Percentiles rank a stretch among this genome's conserved stretches.
phyloP scores from a whole-genome alignment of 352 stramenopile genomes.

The Pythium aquatile region DNA sequence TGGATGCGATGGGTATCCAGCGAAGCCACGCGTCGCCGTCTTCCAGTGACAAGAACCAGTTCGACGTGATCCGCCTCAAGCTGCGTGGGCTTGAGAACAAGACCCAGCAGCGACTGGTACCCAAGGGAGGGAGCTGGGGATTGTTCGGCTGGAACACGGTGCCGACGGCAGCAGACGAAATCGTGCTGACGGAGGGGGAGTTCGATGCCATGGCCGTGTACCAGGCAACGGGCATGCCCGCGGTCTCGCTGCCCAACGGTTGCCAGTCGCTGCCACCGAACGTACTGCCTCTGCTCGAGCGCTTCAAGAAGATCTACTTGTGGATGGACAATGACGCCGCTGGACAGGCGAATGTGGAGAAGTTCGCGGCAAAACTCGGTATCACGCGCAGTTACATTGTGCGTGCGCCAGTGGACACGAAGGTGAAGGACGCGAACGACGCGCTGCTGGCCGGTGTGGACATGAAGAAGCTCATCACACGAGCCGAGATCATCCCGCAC shows the following conservation, averaged over 20 bases:
- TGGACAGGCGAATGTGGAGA: slow-evolving; percentile 94
- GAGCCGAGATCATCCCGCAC: slow-evolving; percentile 86
- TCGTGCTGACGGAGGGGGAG: slow-evolving; percentile 98
- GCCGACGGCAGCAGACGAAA: slow-evolving; percentile 69
- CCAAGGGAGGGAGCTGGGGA: slow-evolving; percentile 94
- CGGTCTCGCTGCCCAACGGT: slow-evolving; percentile 97
- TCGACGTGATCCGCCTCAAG: slow-evolving; percentile 83
- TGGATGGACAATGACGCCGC: slow-evolving; percentile 99
- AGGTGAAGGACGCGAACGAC: slow-evolving; percentile 99
- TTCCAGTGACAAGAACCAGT: slow-evolving; percentile 68
- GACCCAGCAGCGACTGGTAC: slow-evolving; percentile 80
- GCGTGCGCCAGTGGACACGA: slow-evolving; percentile 46
- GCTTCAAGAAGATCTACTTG: slow-evolving; percentile 97
- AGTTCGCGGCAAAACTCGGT: slow-evolving; percentile 96
- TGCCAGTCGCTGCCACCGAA: slow-evolving; percentile 94
- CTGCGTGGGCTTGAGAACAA: slow-evolving; percentile 86
- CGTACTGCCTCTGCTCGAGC: slow-evolving; percentile 94
- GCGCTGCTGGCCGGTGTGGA: slow-evolving; percentile 90
- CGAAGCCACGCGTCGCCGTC: slow-evolving; percentile 32
- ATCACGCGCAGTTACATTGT: slow-evolving; percentile 91
- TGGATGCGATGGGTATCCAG: slow-evolving; percentile 80
- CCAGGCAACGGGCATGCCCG: slow-evolving; percentile 91
- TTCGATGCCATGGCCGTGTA: slow-evolving; percentile 97
- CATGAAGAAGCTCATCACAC: slow-evolving; percentile 80
- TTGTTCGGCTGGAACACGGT: slow-evolving; percentile 99